These are phyloP conservation scores for Lactarius pseudohatsudake DNA, from an alignment of 768 basidiomycete species.

Conservation along the genomic window DNA sequence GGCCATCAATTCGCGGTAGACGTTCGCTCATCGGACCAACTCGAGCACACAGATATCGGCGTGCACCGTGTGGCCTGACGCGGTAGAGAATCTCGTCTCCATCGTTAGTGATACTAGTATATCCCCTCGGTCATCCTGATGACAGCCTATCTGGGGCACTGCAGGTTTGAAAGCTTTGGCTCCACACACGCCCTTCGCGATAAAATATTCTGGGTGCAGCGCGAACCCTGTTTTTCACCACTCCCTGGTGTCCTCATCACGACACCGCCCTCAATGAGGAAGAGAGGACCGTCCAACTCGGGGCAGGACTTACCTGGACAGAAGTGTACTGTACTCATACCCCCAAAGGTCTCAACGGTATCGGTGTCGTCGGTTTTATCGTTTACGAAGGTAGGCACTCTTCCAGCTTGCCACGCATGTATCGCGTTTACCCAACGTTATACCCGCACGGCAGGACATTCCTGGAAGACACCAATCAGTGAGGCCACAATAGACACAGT, in stretches of 20 bases:
- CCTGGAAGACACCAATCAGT: constrained; percentile 26
- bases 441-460: neutral
- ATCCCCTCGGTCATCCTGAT: neutral
- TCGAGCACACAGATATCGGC: constrained; percentile 3
- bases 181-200: constrained; percentile 1
- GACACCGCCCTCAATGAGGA: constrained; percentile 6
- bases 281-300: constrained; percentile 13
- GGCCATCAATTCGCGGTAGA: neutral
- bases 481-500: constrained; percentile 26
- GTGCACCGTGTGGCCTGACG: constrained; percentile 9
- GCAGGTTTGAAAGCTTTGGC: neutral
- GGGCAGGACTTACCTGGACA: constrained; percentile 29
- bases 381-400: neutral
- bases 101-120: constrained; percentile 1
- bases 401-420: neutral
- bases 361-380: constrained; percentile 6
- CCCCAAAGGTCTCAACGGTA: constrained; percentile 25
- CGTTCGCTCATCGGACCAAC: constrained; percentile 3
- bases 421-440: neutral
- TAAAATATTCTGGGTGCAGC: constrained; percentile 29
- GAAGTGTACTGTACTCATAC: constrained; percentile 28
- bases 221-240: constrained; percentile 29
- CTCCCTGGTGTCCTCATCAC: constrained; percentile 30
- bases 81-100: neutral
- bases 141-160: neutral